These are phyloP conservation scores for Eucommia ulmoides DNA, from an alignment of 257 asterid genomes.

Conservation along the genomic window DNA sequence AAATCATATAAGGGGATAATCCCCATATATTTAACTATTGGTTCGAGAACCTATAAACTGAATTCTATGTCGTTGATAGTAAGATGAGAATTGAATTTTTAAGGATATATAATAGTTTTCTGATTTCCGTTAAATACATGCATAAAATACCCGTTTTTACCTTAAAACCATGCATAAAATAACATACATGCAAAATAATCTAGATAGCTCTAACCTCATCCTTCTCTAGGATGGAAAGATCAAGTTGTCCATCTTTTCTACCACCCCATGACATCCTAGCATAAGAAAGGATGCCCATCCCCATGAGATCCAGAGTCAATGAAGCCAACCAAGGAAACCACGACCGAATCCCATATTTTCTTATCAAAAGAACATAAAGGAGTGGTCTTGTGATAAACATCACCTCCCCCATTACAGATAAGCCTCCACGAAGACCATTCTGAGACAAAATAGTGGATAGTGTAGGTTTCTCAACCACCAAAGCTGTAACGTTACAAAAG, in stretches of 20 bases:
- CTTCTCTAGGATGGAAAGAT: slow-evolving; percentile 48
- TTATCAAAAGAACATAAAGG: slow-evolving; percentile 58
- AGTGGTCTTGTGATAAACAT: slow-evolving; percentile 78
- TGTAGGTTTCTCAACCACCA: slow-evolving; percentile 29
- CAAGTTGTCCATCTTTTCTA: slow-evolving; percentile 24
- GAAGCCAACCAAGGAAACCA: slow-evolving; percentile 94
- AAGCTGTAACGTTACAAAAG: slow-evolving; percentile 21
- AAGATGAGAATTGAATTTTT: too few species aligned
- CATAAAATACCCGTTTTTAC: too few species aligned
- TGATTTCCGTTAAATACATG: too few species aligned
- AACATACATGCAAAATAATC: too few species aligned
- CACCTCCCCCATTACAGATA: slow-evolving; percentile 75
- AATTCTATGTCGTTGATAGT: too few species aligned
- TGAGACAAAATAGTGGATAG: slow-evolving; percentile 52
- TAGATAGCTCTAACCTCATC: slow-evolving; percentile 64
- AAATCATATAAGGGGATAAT: too few species aligned
- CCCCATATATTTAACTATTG: too few species aligned
- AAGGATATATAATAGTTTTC: too few species aligned
- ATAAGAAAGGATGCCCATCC: slow-evolving; percentile 50
- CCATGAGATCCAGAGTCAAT: slow-evolving; percentile 53
- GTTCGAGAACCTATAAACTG: too few species aligned
- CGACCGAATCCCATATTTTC: slow-evolving; percentile 60
- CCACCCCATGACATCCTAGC: slow-evolving; percentile 19
- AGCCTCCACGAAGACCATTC: slow-evolving; percentile 67
- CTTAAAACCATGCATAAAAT: too few species aligned